phyloP scores from a whole-genome alignment of 352 stramenopile species.

The Aphanomyces cochlioides region DNA sequence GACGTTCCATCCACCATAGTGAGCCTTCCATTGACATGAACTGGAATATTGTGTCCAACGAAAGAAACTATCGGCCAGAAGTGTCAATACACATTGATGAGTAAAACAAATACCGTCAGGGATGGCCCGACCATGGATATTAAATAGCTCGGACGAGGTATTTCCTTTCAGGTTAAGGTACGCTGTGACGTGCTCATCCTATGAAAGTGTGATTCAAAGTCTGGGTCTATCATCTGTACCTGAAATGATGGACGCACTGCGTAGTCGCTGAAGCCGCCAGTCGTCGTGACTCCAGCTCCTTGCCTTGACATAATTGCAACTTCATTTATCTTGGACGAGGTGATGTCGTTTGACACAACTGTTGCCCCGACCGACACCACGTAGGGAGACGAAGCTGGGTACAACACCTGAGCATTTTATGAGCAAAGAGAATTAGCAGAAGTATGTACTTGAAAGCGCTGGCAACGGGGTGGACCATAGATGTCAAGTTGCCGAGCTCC shows the following conservation, averaged over 20 bases:
- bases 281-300: slow-evolving; percentile 59
- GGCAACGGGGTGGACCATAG: neutral
- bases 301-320: slow-evolving; percentile 46
- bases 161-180: too few species aligned
- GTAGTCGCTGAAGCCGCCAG: slow-evolving; percentile 53
- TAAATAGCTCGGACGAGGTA: slow-evolving; percentile 33
- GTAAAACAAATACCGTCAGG: slow-evolving; percentile 37
- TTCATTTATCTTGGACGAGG: slow-evolving; percentile 32
- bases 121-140: slow-evolving; percentile 46
- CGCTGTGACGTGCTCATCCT: too few species aligned
- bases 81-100: too few species aligned
- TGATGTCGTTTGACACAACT: slow-evolving; percentile 31
- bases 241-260: too few species aligned
- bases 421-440: too few species aligned
- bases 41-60: slow-evolving; percentile 58
- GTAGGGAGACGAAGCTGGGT: slow-evolving; percentile 68
- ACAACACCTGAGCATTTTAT: slow-evolving; percentile 45
- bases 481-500: slow-evolving; percentile 45
- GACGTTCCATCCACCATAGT: slow-evolving; percentile 63
- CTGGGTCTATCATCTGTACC: too few species aligned
- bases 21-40: slow-evolving; percentile 53
- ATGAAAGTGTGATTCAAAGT: too few species aligned
- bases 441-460: too few species aligned
- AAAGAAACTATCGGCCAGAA: slow-evolving; percentile 37
- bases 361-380: slow-evolving; percentile 66